Evolutionary conservation across 2,329 filamentous ascomycete genomes (phyloP).

Genomic region (Pseudocercospora ulei): DNA sequence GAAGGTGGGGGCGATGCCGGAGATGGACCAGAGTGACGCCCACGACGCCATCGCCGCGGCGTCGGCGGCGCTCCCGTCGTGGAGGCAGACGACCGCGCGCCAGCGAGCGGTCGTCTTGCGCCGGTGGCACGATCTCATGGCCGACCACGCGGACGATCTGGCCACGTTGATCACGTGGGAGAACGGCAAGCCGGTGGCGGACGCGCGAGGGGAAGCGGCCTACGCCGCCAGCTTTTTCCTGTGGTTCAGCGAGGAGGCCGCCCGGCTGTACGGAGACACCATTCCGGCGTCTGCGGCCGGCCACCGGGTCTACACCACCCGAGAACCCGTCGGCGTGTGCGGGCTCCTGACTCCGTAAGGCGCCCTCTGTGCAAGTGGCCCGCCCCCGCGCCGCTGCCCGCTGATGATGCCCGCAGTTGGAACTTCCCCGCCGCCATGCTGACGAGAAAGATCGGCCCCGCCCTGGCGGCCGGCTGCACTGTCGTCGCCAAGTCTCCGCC

Average conservation of each 20-base stretch:
- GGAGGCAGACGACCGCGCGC: constrained; percentile 61
- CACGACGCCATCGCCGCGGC: constrained; percentile 77
- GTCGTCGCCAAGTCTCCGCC: constrained; percentile 60
- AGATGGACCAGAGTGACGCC: constrained; percentile 70
- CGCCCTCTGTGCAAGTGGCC: neutral
- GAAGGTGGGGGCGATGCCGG: constrained; percentile 71
- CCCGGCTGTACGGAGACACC: constrained; percentile 61
- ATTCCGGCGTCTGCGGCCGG: constrained; percentile 60
- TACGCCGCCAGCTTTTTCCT: constrained; percentile 69
- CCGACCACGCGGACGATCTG: constrained; percentile 69
- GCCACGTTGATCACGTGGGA: constrained; percentile 79
- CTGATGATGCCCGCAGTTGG: constrained; percentile 45
- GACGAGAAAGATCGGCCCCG: constrained; percentile 17
- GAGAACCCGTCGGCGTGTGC: constrained; percentile 75
- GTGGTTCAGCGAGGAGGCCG: constrained; percentile 74
- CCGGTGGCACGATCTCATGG: constrained; percentile 71
- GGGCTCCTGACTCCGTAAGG: constrained; percentile 63
- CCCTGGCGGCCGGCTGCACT: constrained; percentile 34
- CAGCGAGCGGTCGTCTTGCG: constrained; percentile 64
- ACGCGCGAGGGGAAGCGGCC: constrained; percentile 60
- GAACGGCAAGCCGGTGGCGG: constrained; percentile 74
- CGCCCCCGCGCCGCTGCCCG: neutral
- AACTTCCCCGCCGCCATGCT: constrained; percentile 55
- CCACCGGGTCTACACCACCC: constrained; percentile 67
- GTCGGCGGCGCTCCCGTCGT: constrained; percentile 60